Conservation (phyloP, 179 eudicot species). For the Beta lomatogona region DNA sequence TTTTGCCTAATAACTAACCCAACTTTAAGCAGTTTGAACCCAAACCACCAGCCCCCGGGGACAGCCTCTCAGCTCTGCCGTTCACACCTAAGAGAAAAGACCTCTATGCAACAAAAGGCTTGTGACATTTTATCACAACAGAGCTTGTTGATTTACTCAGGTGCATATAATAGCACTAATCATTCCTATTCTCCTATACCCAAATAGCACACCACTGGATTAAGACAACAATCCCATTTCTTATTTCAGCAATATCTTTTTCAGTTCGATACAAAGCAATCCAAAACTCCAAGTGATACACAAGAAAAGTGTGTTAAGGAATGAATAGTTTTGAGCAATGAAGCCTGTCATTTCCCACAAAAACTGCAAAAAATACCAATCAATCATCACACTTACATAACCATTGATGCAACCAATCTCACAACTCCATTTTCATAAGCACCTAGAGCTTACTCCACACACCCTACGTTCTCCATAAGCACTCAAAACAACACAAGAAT, state of each 20-base stretch:
- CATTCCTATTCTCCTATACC: not conserved
- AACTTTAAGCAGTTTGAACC: not conserved
- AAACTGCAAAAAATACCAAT: not conserved
- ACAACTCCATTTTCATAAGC: not conserved
- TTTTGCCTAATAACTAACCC: not conserved
- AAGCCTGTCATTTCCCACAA: not conserved
- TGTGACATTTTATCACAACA: not conserved
- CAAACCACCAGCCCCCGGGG: not conserved
- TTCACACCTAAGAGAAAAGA: not conserved
- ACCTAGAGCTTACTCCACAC: not conserved
- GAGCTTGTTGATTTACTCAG: not conserved
- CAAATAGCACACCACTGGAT: not conserved
- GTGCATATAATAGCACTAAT: not conserved
- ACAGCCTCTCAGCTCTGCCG: not conserved
- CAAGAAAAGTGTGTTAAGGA: not conserved
- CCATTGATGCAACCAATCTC: not conserved
- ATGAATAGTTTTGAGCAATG: not conserved
- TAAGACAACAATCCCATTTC: not conserved
- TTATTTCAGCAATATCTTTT: not conserved
- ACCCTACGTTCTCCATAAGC: not conserved
- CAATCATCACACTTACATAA: conserved; percentile 1
- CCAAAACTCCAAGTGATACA: not conserved
- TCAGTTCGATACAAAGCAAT: not conserved
- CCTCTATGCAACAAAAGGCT: not conserved
- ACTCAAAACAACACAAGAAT: not conserved